A percentile compares a stretch with the other conserved stretches of the same genome.
These are phyloP conservation scores for Phytophthora kernoviae DNA, from an alignment of 352 stramenopile species.

Conservation along the genomic window DNA sequence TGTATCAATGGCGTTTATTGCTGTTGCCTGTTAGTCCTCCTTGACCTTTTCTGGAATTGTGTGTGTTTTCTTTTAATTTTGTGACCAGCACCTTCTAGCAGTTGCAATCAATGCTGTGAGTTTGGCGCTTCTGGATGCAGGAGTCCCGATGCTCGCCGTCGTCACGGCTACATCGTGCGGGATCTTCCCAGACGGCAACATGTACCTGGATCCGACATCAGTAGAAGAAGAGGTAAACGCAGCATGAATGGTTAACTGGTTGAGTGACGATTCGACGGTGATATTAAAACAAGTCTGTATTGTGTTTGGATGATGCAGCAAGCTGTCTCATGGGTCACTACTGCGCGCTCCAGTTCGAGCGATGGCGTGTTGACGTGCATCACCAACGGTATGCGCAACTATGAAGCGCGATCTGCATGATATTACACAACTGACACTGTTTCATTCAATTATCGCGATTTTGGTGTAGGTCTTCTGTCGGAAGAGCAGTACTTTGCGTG, in stretches of 20 bases:
- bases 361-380: slow-evolving; percentile 80
- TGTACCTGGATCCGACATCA: slow-evolving; percentile 73
- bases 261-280: background rate
- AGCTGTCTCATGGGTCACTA: slow-evolving; percentile 66
- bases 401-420: background rate
- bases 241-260: background rate
- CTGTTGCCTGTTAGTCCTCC: slow-evolving; percentile 22
- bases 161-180: slow-evolving; percentile 76
- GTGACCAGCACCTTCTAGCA: slow-evolving; percentile 55
- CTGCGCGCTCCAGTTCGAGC: slow-evolving; percentile 63
- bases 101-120: slow-evolving; percentile 83
- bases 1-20: no score
- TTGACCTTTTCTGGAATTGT: slow-evolving; percentile 40
- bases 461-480: slow-evolving; percentile 54
- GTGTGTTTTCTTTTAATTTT: slow-evolving; percentile 13
- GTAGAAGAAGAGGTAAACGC: slow-evolving; percentile 72
- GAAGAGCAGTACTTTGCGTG: slow-evolving; percentile 88
- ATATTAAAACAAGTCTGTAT: background rate
- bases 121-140: slow-evolving; percentile 79
- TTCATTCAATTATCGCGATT: background rate
- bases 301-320: slow-evolving; percentile 31
- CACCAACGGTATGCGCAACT: slow-evolving; percentile 51
- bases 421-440: slow-evolving; percentile 3
- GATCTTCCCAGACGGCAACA: slow-evolving; percentile 60
- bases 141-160: slow-evolving; percentile 74